Percentiles rank a stretch among this genome's conserved stretches.
These are phyloP conservation scores for Spirogloea muscicola DNA, from an alignment of 139 green algal species.

Conservation along the genomic window DNA sequence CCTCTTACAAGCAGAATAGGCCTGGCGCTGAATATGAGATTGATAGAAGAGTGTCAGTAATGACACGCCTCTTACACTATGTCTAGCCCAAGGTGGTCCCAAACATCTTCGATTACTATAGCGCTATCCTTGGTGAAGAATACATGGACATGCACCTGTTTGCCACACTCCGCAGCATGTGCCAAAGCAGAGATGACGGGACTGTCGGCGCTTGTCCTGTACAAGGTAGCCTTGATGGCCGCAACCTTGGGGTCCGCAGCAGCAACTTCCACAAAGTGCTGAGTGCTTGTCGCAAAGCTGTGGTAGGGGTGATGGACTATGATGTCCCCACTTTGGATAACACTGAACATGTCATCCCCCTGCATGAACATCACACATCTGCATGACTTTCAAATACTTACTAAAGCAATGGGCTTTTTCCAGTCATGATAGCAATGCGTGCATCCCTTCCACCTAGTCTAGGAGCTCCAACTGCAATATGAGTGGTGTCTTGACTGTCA, in stretches of 20 bases:
- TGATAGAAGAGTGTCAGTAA: no score
- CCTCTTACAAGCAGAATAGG: no score
- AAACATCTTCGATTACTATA: no score
- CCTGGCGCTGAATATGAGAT: no score
- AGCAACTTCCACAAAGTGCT: conserved; percentile 55
- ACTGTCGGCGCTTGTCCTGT: conserved; percentile 54
- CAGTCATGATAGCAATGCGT: not conserved
- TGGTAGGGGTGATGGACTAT: conserved; percentile 64
- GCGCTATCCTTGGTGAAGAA: no score
- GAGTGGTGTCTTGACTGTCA: not conserved
- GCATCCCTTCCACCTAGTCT: not conserved
- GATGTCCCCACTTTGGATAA: conserved; percentile 49
- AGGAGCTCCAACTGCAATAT: not conserved
- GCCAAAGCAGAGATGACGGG: conserved; percentile 58
- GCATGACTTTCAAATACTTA: not conserved
- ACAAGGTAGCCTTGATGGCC: conserved; percentile 64
- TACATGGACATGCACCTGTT: conserved; percentile 38
- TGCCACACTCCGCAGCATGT: conserved; percentile 56
- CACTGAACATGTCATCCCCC: conserved; percentile 49
- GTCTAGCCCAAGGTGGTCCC: no score
- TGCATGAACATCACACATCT: not conserved
- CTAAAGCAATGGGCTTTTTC: not conserved
- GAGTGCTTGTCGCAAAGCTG: conserved; percentile 53
- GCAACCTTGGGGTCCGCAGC: conserved; percentile 54
- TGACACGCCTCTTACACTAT: no score